A percentile compares a stretch with the other conserved stretches of the same genome.
These are phyloP conservation scores for Aspergillus jensenii DNA, from an alignment of 2,329 filamentous ascomycete genomes.

Conservation along the genomic window DNA sequence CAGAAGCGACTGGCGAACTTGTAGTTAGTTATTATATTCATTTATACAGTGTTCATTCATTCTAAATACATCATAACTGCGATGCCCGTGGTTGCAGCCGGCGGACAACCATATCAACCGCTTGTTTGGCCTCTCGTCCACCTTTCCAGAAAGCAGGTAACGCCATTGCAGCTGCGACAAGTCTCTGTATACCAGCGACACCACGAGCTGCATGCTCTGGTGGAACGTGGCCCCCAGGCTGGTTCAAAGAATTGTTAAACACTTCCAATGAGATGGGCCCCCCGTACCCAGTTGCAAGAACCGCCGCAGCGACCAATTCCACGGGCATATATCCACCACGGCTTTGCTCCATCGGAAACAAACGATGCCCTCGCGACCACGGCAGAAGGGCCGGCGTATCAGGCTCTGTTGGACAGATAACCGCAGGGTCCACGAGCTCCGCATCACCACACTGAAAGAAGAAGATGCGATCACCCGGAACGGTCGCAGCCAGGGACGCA, in stretches of 20 bases:
- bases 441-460: constrained; percentile 36
- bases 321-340: constrained; percentile 34
- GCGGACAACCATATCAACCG: not conserved
- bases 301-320: constrained; percentile 30
- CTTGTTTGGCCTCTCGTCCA: constrained; percentile 9
- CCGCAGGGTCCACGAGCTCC: constrained; percentile 25
- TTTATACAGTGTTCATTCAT: too few species aligned
- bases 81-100: not conserved
- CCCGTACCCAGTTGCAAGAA: constrained; percentile 31
- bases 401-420: constrained; percentile 24
- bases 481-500: constrained; percentile 22
- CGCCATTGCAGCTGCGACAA: constrained; percentile 5
- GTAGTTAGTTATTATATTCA: too few species aligned
- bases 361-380: constrained; percentile 32
- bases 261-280: constrained; percentile 35
- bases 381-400: constrained; percentile 27
- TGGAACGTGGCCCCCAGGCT: constrained; percentile 20
- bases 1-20: constrained; percentile 2
- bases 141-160: constrained; percentile 19
- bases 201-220: constrained; percentile 27
- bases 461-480: constrained; percentile 34
- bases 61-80: not conserved
- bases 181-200: constrained; percentile 18
- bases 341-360: constrained; percentile 28
- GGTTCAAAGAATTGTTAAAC: constrained; percentile 30